These are phyloP conservation scores for Hansenula sp. DNA, from an alignment of 1,139 yeast species.

Conservation along the genomic window DNA sequence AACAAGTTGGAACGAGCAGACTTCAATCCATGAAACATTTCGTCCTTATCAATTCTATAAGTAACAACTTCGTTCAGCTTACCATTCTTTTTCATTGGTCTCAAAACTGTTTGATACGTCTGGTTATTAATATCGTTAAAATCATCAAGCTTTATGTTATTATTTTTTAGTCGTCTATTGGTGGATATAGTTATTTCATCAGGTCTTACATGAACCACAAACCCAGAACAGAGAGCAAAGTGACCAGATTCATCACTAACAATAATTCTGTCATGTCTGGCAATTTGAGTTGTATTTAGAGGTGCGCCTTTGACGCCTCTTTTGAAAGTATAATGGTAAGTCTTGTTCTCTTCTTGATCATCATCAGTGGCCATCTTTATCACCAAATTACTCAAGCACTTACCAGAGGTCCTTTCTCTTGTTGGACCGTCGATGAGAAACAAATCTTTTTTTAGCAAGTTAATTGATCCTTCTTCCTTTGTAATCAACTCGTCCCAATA, in stretches of 20 bases:
- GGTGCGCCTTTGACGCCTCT: conserved; percentile 26
- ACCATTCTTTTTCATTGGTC: conserved; percentile 16
- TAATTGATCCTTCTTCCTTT: conserved; percentile 64
- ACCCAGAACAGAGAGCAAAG: conserved; percentile 68
- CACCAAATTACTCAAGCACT: conserved; percentile 45
- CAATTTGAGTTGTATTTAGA: conserved; percentile 41
- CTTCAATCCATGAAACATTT: conserved; percentile 69
- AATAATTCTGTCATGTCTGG: conserved; percentile 53
- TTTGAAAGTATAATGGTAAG: conserved; percentile 46
- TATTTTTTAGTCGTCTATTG: conserved; percentile 26
- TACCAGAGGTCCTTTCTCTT: conserved; percentile 59
- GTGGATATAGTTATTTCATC: conserved; percentile 20
- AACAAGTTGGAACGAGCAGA: conserved; percentile 73
- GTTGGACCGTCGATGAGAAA: conserved; percentile 52
- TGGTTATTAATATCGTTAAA: conserved; percentile 46
- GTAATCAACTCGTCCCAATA: conserved; percentile 76
- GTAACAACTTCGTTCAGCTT: conserved; percentile 18
- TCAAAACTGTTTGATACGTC: conserved; percentile 44
- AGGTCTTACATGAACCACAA: conserved; percentile 40
- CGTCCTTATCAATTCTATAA: conserved; percentile 80
- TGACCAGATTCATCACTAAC: conserved; percentile 82
- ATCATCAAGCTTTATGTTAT: conserved; percentile 36
- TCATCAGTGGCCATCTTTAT: conserved; percentile 29
- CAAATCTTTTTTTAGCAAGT: conserved; percentile 53
- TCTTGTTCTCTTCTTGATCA: conserved; percentile 23